Evolutionary conservation across 73 alveolate genomes (phyloP), one percentile per base, ranked within the genome.

Genomic region (Effrenium voratum): DNA sequence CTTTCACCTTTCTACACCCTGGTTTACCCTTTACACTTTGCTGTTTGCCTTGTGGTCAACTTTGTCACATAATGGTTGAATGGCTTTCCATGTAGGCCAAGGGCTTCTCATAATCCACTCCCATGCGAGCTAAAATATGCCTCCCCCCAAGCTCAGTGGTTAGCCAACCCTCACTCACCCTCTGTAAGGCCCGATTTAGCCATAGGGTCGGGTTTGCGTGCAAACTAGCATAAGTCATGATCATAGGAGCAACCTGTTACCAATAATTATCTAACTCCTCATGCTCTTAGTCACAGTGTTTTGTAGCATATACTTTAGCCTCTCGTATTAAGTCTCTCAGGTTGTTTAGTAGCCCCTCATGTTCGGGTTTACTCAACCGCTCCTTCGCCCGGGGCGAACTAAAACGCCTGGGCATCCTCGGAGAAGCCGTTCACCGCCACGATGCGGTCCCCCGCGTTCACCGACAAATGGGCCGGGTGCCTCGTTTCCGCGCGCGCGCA

Each of bases 391-490:
- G 47, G 19, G 43, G 38, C 45, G 16, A 22, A 5, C 45, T 30
- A 5, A n/a, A 28, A 13, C 83, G 82, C 94, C 94, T 86, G 66
- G 44, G 94, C 94, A 60, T 86, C 82, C 83, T 86, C 83, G 19
- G 94, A 38, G 34, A 86, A 86, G n/a, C 94, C 94, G 45, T 86
- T 86, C 66, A 86, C 82, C 66, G 94, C 81, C 66, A 86, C 82
- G 60, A 86, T 86, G 83, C 94, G 94, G 60, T 86, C 94, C n/a
- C 94, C 94, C 44, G 94, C 94, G 26, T 86, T 81, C 83, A 86
- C 94, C 3, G 94, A 60, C 66, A 86, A 63, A 50, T 86, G 94
- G 24, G 94, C 94, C 1, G 94, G 94, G 44, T 86, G 94, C 94
- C 94, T 86, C 24, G 34, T 28, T n/a, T n/a, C n/a, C n/a, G n/a